These are phyloP conservation scores for Fusarium tjaetaba DNA, from an alignment of 2,329 filamentous ascomycete species.

Conservation along the genomic window DNA sequence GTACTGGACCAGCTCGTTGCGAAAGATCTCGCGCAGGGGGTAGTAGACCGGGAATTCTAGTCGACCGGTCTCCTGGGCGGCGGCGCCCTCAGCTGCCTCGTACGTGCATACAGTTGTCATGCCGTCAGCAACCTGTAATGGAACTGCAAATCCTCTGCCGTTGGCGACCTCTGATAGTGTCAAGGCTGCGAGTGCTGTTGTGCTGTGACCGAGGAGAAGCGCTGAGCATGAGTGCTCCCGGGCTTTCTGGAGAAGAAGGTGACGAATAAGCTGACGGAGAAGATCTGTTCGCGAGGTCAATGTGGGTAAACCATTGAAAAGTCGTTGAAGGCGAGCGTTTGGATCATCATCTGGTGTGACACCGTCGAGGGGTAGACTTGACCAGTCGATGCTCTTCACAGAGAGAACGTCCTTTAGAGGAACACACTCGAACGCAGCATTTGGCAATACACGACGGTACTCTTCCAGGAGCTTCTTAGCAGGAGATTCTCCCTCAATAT, in stretches of 20 bases:
- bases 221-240: conserved; percentile 69
- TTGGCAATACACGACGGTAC: conserved; percentile 71
- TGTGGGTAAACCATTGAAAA: conserved; percentile 73
- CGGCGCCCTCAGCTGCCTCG: conserved; percentile 32
- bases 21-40: conserved; percentile 85
- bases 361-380: conserved; percentile 51
- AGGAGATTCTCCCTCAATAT: conserved; percentile 33
- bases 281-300: conserved; percentile 82
- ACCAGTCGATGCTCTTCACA: conserved; percentile 64
- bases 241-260: conserved; percentile 75
- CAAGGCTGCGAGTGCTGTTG: conserved; percentile 86
- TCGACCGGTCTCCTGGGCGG: conserved; percentile 31
- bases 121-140: conserved; percentile 85
- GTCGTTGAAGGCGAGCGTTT: conserved; percentile 59
- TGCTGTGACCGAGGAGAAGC: conserved; percentile 85
- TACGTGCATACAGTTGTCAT: conserved; percentile 52
- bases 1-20: conserved; percentile 80
- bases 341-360: conserved; percentile 31
- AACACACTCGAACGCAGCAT: conserved; percentile 69
- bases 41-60: conserved; percentile 69
- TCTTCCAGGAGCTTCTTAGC: conserved; percentile 60
- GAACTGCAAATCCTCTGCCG: conserved; percentile 84
- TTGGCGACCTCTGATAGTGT: conserved; percentile 90
- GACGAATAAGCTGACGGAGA: conserved; percentile 73
- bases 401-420: conserved; percentile 71